Percentiles rank a stretch among this genome's conserved stretches.
These are phyloP conservation scores for Stromatinia cepivora DNA, from an alignment of 2,329 filamentous ascomycete species.

Conservation along the genomic window DNA sequence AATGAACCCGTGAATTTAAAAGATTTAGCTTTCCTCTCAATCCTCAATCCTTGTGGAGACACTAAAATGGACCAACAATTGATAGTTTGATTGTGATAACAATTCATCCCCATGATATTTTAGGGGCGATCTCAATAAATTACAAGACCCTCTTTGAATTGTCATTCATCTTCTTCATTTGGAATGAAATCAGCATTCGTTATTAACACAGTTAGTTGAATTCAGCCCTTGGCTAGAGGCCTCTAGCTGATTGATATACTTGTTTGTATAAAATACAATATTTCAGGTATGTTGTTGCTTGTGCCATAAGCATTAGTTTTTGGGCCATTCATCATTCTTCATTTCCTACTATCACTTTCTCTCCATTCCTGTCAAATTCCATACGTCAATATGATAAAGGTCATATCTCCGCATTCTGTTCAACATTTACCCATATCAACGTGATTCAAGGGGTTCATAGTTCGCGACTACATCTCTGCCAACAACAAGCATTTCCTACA, in stretches of 20 bases:
- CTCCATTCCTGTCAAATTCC: background rate
- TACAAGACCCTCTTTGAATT: background rate
- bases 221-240: background rate
- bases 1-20: background rate
- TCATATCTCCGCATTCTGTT: background rate
- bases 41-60: background rate
- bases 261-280: background rate
- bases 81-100: conserved; percentile 3
- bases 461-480: background rate
- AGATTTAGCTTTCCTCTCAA: background rate
- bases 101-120: background rate
- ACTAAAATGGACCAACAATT: background rate
- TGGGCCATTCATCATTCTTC: conserved; percentile 20
- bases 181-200: background rate
- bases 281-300: conserved; percentile 10
- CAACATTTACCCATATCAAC: background rate
- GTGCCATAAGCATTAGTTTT: conserved; percentile 2
- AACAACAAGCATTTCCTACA: conserved; percentile 11
- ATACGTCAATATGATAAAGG: conserved; percentile 16
- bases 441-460: conserved; percentile 8
- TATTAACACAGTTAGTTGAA: background rate
- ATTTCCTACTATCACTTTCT: background rate
- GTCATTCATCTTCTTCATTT: background rate
- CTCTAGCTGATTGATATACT: too few relatives aligned
- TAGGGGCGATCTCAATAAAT: background rate